Evolutionary conservation across 2,329 filamentous ascomycete genomes (phyloP), one percentile per base, ranked within the genome.

Genomic region (Whalleya microplaca): DNA sequence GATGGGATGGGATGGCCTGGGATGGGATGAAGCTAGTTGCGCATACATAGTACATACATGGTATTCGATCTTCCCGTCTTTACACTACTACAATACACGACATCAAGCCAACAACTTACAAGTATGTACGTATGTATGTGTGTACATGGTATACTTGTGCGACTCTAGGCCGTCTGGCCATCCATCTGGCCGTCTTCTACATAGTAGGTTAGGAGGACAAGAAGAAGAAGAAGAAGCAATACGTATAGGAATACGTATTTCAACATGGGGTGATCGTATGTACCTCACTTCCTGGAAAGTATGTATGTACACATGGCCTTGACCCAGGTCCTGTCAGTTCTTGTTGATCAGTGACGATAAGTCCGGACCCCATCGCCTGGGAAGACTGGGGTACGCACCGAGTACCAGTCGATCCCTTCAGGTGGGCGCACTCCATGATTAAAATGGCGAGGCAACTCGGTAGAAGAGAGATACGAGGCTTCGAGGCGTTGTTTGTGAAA

Each of bases 331-430:
- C 27, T 23, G 20, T 52, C 50, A 56, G 57, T 60, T 52, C 19
- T 37, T 45, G 58, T 48, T 58, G 61, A 62, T 64, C 58, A 56
- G 59, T 59, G 56, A 62, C 56, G 56, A 61, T 45, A 27, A 29
- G n/a, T n/a, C 14, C 32, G 32, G 32, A 48, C 47, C 41, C 61
- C 53, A 48, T 59, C 41, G 41, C 41, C 27, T 45, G 48, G 48
- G 46, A 42, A 51, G 47, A 41, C 48, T 55, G 48, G 40, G n/a
- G 48, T 40, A 42, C 14, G 43, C 43, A 45, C 32, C 32, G 32
- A 37, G 10, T 37, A 37, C 32, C 32, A 37, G 32, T 14, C 14
- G 32, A 37, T 37, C 32, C 7, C 3, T 16, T 37, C 7, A 37
- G 10, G 3, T 45, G 20, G 16, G 29, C 29, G 18, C 16, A 4